These are phyloP conservation scores for Porcisia deanei DNA, from an alignment of 208 protist genomes.

Conservation along the genomic window DNA sequence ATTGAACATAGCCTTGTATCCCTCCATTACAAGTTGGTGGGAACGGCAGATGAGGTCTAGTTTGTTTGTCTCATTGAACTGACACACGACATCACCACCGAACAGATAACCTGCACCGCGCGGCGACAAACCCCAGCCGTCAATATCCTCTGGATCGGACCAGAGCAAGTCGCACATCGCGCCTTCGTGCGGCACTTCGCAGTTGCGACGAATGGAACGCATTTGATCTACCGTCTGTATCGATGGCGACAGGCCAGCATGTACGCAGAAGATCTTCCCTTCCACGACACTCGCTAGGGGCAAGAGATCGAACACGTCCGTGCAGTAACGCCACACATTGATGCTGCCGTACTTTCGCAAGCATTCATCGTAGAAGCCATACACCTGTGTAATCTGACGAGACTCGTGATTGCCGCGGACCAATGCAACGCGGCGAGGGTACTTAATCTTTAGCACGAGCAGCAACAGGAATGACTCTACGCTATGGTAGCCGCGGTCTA, in stretches of 20 bases:
- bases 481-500: conserved; percentile 98
- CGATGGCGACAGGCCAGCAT: conserved; percentile 98
- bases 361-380: conserved; percentile 99
- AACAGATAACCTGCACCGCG: conserved; percentile 99
- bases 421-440: conserved; percentile 95
- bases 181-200: conserved; percentile 98
- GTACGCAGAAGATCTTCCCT: conserved; percentile 98
- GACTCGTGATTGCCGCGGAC: conserved; percentile 97
- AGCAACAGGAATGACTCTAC: conserved; percentile 98
- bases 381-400: conserved; percentile 97
- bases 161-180: conserved; percentile 98
- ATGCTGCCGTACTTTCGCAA: conserved; percentile 98
- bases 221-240: conserved; percentile 97
- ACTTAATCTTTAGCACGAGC: conserved; percentile 97
- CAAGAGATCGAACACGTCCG: conserved; percentile 99
- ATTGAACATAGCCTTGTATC: conserved; percentile 95
- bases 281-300: conserved; percentile 98
- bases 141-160: conserved; percentile 96
- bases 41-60: conserved; percentile 95
- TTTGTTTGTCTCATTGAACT: conserved; percentile 95
- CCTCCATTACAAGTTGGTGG: conserved; percentile 97
- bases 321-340: conserved; percentile 99
- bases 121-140: conserved; percentile 97
- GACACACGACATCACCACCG: conserved; percentile 96
- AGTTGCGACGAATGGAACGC: conserved; percentile 95